Percentiles rank a stretch among this genome's conserved stretches.
Evolutionary conservation across 2,329 filamentous ascomycete species (phyloP).

Genomic region (Aspergillus arachidicola): DNA sequence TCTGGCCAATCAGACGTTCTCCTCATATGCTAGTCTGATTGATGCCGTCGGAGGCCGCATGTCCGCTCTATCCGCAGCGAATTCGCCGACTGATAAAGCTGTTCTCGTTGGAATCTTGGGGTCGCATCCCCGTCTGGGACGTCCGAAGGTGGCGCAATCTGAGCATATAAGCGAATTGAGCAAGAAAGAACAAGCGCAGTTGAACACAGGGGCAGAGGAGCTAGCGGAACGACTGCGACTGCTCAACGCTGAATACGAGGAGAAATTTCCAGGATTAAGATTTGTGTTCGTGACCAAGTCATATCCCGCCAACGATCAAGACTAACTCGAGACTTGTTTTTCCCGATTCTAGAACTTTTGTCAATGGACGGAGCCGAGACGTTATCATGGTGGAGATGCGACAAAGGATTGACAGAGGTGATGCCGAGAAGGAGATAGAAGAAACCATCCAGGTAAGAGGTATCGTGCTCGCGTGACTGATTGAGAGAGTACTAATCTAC

Average conservation of each 20-base stretch:
- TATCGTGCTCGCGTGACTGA: slow-evolving; percentile 3
- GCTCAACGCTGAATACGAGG: slow-evolving; percentile 79
- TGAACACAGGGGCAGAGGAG: slow-evolving; percentile 59
- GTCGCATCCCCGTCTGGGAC: slow-evolving; percentile 81
- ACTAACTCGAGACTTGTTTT: not conserved
- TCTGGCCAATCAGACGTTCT: slow-evolving; percentile 62
- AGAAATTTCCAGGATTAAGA: slow-evolving; percentile 72
- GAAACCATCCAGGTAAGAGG: slow-evolving; percentile 72
- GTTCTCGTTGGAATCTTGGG: slow-evolving; percentile 73
- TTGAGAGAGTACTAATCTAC: slow-evolving; percentile 6
- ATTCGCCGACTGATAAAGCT: slow-evolving; percentile 52
- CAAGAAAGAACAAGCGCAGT: slow-evolving; percentile 76
- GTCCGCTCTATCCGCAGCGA: slow-evolving; percentile 58
- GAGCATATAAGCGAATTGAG: slow-evolving; percentile 73
- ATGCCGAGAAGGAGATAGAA: slow-evolving; percentile 67
- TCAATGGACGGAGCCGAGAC: slow-evolving; percentile 74
- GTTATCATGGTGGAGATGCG: slow-evolving; percentile 84
- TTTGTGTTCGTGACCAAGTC: slow-evolving; percentile 59
- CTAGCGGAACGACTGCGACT: slow-evolving; percentile 52
- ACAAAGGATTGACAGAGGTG: slow-evolving; percentile 67
- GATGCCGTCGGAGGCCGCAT: slow-evolving; percentile 66
- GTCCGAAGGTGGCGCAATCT: slow-evolving; percentile 50
- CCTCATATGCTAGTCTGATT: slow-evolving; percentile 71
- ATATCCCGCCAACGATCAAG: too few relatives aligned
- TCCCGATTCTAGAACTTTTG: slow-evolving; percentile 67